These are phyloP conservation scores for Chrysanthemum makinoi DNA, from an alignment of 129 eudicot species.

Conservation along the genomic window DNA sequence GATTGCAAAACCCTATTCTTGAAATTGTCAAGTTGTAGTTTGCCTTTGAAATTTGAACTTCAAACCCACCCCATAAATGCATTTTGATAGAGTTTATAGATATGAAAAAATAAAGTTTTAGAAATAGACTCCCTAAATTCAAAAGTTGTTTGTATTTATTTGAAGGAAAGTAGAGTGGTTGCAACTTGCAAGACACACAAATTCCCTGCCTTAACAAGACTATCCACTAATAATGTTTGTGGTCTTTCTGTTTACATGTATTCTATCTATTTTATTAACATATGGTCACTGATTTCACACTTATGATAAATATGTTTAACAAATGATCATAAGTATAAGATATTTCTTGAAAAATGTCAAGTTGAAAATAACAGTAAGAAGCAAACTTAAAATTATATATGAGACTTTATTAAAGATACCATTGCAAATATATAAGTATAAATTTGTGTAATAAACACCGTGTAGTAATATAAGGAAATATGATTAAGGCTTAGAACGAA, in stretches of 20 bases:
- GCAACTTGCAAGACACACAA: not conserved
- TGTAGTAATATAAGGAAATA: too few species aligned
- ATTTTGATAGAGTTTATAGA: conserved; percentile 1
- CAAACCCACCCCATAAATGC: conserved; percentile 26
- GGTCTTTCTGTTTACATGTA: not conserved
- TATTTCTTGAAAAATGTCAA: too few species aligned
- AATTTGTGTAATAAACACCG: too few species aligned
- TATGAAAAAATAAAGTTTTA: not conserved
- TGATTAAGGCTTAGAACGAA: too few species aligned
- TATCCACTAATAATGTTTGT: not conserved
- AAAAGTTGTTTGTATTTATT: conserved; percentile 1
- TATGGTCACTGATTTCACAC: too few species aligned
- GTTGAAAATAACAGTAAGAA: too few species aligned
- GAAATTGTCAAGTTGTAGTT: conserved; percentile 26
- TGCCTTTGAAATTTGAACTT: conserved; percentile 21
- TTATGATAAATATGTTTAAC: too few species aligned
- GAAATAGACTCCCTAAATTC: not conserved
- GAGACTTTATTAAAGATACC: too few species aligned
- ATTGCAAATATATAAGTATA: too few species aligned
- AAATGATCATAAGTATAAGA: too few species aligned
- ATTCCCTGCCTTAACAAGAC: not conserved
- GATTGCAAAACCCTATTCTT: conserved; percentile 16
- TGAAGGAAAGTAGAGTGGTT: not conserved
- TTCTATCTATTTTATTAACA: not conserved
- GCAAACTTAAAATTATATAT: too few species aligned